Conservation (phyloP, 169 alveolate genomes). For the Plasmodium reichenowi region DNA sequence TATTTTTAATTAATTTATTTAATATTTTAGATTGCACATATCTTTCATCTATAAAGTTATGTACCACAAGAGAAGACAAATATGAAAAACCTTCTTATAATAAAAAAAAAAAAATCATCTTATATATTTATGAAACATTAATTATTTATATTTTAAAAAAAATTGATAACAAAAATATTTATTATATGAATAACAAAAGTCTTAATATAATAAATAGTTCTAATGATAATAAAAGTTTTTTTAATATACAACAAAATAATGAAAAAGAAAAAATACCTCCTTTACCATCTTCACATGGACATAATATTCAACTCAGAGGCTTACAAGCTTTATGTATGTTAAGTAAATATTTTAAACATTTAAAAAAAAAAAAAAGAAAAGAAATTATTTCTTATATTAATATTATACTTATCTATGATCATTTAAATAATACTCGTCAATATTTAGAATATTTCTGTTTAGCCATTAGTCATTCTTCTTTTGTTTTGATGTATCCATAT, state of each 20-base stretch:
- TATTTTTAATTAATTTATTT: slow-evolving; percentile 46
- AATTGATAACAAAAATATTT: slow-evolving; percentile 1
- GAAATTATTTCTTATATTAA: slow-evolving; percentile 24
- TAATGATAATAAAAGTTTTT: background rate
- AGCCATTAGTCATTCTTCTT: slow-evolving; percentile 45
- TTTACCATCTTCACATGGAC: slow-evolving; percentile 78
- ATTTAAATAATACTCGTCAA: slow-evolving; percentile 47
- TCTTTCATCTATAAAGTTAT: background rate
- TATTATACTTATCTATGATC: slow-evolving; percentile 25
- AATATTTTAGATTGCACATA: slow-evolving; percentile 14
- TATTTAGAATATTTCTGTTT: slow-evolving; percentile 40
- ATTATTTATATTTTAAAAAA: background rate
- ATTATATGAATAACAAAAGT: background rate
- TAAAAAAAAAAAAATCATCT: background rate
- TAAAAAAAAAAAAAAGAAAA: slow-evolving; percentile 18
- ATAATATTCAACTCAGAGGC: slow-evolving; percentile 73
- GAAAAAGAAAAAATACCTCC: slow-evolving; percentile 40
- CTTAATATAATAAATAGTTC: background rate
- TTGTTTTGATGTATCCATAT: slow-evolving; percentile 35
- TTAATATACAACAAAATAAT: background rate
- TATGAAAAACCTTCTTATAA: background rate
- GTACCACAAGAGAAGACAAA: background rate
- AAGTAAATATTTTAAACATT: slow-evolving; percentile 43
- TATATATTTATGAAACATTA: background rate
- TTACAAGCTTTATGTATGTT: slow-evolving; percentile 78